phyloP scores from a whole-genome alignment of 2,329 filamentous ascomycete genomes.

The Chaetoscypha palmicola region DNA sequence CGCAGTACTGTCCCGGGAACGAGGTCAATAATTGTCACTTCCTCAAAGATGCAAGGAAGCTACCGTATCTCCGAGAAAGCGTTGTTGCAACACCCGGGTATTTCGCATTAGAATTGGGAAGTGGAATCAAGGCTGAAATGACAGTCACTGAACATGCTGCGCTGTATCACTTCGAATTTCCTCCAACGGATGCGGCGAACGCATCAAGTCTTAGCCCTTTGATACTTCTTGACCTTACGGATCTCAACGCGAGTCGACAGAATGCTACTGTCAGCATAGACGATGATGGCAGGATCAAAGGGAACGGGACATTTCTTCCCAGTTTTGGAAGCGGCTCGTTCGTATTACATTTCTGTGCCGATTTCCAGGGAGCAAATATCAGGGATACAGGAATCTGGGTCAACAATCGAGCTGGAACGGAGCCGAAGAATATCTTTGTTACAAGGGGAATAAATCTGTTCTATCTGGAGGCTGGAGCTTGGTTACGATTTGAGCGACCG shows the following conservation, averaged over 20 bases:
- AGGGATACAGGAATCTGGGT: conserved; percentile 56
- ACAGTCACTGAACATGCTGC: conserved; percentile 57
- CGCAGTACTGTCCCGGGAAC: conserved; percentile 55
- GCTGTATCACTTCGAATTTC: conserved; percentile 59
- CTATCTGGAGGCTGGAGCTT: conserved; percentile 8
- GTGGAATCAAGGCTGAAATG: conserved; percentile 57
- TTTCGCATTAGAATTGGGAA: conserved; percentile 53
- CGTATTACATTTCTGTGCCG: conserved; percentile 57
- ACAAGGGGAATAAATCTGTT: conserved; percentile 41
- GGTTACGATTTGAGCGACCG: conserved; percentile 50
- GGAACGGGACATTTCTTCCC: conserved; percentile 52
- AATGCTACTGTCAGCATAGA: conserved; percentile 53
- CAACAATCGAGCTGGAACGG: conserved; percentile 47
- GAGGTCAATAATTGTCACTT: conserved; percentile 56
- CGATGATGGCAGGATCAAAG: conserved; percentile 53
- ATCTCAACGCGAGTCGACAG: conserved; percentile 51
- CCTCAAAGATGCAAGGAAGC: conserved; percentile 40
- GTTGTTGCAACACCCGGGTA: conserved; percentile 56
- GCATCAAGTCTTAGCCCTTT: conserved; percentile 38
- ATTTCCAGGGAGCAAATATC: conserved; percentile 53
- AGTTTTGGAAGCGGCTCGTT: conserved; percentile 60
- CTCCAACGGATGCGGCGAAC: conserved; percentile 35
- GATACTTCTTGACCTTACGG: conserved; percentile 58
- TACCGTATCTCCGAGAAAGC: conserved; percentile 36
- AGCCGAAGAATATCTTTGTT: conserved; percentile 41